Evolutionary conservation across 139 green algal genomes (phyloP), one percentile per base, ranked within the genome.

Genomic region (Micractinium sp.): DNA sequence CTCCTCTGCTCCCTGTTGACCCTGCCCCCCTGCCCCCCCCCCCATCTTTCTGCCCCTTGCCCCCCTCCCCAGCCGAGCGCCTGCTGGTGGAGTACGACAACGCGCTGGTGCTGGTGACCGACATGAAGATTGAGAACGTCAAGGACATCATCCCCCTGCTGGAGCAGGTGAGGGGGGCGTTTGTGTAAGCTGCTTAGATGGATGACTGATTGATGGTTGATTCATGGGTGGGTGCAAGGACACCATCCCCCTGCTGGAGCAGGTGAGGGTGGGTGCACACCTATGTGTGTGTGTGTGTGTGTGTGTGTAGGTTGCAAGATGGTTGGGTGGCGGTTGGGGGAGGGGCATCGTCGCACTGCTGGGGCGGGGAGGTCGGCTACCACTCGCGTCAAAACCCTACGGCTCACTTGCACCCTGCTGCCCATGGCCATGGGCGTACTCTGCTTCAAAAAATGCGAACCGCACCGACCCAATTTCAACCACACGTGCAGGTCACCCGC

Each of bases 81-180:
- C 92, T 98, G 94, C 92, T 97, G 81, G 93, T 96, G 15, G 97
- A 99, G 93, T 98, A 97, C 81, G 97, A 99, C 83, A 99, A 99
- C 93, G 93, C 88, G 78, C 86, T 95, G 25, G 95, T 99, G 90
- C 94, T 99, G 82, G 92, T 99, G n/a, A 98, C 97, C 1, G 98
- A 99, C 94, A 93, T 97, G 91, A 99, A 99, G 92, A 95, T 98
- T 41, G 94, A 96, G 85, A 78, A 84, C 53, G 94, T 97, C 38
- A 95, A 95, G 90, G 91, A 97, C 39, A 92, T 98, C 81, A 89
- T 98, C 9, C 96, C 96, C 22, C 86, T 98, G 33, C 92, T 98
- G 67, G 96, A 98, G 92, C 90, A 96, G 90, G 91, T 93, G 19
- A 3, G 83, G 2, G 19, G 12, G 19, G 9, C 20, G 16, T 23